phyloP scores from a whole-genome alignment of 257 asterid genomes.

The Nicotiana paniculata region DNA sequence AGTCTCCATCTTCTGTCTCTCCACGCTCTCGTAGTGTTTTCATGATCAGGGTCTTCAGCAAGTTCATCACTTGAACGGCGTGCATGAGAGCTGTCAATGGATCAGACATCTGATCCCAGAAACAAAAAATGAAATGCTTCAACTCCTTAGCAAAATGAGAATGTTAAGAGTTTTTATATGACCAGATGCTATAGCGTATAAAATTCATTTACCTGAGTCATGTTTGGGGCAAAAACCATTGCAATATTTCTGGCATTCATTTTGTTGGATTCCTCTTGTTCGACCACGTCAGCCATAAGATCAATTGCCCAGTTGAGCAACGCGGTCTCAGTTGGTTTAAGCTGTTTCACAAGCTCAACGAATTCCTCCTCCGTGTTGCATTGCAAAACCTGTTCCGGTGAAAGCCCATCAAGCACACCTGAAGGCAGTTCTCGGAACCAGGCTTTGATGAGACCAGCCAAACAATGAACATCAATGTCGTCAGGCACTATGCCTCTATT shows the following conservation, averaged over 20 bases:
- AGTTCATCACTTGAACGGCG: slow-evolving; percentile 98
- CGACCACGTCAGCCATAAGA: slow-evolving; percentile 98
- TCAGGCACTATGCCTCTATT: slow-evolving; percentile 85
- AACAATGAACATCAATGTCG: slow-evolving; percentile 85
- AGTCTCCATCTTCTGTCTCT: slow-evolving; percentile 44
- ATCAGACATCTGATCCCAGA: slow-evolving; percentile 74
- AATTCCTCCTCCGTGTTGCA: slow-evolving; percentile 80
- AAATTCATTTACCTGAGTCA: slow-evolving; percentile 64
- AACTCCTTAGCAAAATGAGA: neutral
- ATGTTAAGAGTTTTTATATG: neutral
- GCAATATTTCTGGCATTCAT: slow-evolving; percentile 96
- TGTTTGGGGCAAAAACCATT: slow-evolving; percentile 94
- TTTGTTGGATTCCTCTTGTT: slow-evolving; percentile 82
- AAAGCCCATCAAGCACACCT: slow-evolving; percentile 87
- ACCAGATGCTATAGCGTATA: neutral
- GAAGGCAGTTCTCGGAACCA: slow-evolving; percentile 94
- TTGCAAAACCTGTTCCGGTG: slow-evolving; percentile 70
- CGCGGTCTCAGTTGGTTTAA: slow-evolving; percentile 69
- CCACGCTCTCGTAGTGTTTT: slow-evolving; percentile 71
- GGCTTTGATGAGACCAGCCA: slow-evolving; percentile 92
- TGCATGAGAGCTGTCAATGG: slow-evolving; percentile 98
- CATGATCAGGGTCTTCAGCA: slow-evolving; percentile 73
- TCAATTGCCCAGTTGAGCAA: slow-evolving; percentile 88
- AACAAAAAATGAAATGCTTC: neutral
- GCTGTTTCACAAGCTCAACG: slow-evolving; percentile 60